A percentile compares a stretch with the other conserved stretches of the same genome.
Evolutionary conservation across 2,329 filamentous ascomycete genomes (phyloP).

Genomic region (Clonostachys sp.): DNA sequence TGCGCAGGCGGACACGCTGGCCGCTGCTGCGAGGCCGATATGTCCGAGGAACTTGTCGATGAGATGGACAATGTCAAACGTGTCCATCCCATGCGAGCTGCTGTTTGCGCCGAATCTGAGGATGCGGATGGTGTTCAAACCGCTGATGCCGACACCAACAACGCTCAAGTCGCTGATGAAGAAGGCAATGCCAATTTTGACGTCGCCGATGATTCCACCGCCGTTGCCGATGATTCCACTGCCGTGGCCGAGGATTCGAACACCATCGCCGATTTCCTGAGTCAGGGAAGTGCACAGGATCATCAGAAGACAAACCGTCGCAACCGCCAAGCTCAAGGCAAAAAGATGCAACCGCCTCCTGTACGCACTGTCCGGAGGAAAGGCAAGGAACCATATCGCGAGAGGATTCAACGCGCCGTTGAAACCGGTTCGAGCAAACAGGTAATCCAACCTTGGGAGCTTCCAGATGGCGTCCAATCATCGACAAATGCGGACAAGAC

Average conservation of each 20-base stretch:
- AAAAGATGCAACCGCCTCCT: not conserved
- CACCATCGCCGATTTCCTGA: not conserved
- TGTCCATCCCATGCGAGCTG: too few relatives aligned
- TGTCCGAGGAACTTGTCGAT: not conserved
- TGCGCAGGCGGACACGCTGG: not conserved
- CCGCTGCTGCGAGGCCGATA: not conserved
- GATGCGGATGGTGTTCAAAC: too few relatives aligned
- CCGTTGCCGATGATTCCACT: not conserved
- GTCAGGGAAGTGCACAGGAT: not conserved
- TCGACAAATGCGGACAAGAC: slow-evolving; percentile 5
- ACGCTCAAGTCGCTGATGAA: too few relatives aligned
- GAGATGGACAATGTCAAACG: not conserved
- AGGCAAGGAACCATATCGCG: not conserved
- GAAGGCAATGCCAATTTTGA: too few relatives aligned
- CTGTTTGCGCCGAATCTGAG: too few relatives aligned
- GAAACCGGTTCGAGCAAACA: not conserved
- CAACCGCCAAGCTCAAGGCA: not conserved
- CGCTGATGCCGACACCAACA: too few relatives aligned
- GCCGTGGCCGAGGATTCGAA: not conserved
- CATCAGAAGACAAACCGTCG: not conserved
- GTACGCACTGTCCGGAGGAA: not conserved
- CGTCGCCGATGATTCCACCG: not conserved
- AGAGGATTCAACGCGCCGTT: not conserved
- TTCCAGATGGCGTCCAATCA: not conserved
- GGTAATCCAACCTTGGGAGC: not conserved